Conservation (phyloP, 768 basidiomycete genomes). For the Favolaschia claudopus region DNA sequence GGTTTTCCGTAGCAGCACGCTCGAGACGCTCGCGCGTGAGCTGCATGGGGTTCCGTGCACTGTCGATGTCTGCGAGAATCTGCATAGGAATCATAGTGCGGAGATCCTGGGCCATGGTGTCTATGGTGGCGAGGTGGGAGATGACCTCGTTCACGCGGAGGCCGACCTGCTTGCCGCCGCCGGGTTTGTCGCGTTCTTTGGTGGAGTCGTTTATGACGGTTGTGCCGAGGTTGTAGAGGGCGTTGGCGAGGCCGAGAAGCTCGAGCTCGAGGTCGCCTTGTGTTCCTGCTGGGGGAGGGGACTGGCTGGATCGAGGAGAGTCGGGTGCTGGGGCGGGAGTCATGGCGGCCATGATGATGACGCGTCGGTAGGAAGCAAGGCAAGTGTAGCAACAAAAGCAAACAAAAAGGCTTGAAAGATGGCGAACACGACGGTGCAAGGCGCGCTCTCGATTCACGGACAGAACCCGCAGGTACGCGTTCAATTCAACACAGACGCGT, state of each 20-base stretch:
- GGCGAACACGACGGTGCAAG: conserved; percentile 93
- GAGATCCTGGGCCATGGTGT: conserved; percentile 70
- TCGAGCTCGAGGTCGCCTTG: conserved; percentile 84
- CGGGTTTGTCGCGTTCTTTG: conserved; percentile 77
- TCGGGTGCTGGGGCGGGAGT: conserved; percentile 58
- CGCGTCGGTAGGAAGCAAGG: no score
- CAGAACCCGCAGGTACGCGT: conserved; percentile 89
- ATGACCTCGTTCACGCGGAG: conserved; percentile 80
- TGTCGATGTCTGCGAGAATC: conserved; percentile 81
- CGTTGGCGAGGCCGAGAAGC: conserved; percentile 76
- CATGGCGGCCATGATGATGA: conserved; percentile 2
- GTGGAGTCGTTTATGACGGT: conserved; percentile 86
- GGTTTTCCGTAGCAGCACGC: conserved; percentile 87
- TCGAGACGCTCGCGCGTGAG: conserved; percentile 83
- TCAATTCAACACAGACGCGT: not conserved
- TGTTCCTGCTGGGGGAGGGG: conserved; percentile 69
- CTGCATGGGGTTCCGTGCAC: conserved; percentile 81
- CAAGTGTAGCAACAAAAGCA: not conserved
- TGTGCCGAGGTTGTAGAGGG: conserved; percentile 81
- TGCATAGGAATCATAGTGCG: conserved; percentile 77
- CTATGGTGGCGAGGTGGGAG: conserved; percentile 67
- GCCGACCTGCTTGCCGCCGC: conserved; percentile 80
- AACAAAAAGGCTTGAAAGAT: conserved; percentile 54
- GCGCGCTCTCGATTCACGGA: conserved; percentile 91
- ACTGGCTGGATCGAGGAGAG: conserved; percentile 77